Percentiles rank a stretch among this genome's conserved stretches.
Conservation (phyloP, 768 basidiomycete species). For the Rhizopogon sp. region DNA sequence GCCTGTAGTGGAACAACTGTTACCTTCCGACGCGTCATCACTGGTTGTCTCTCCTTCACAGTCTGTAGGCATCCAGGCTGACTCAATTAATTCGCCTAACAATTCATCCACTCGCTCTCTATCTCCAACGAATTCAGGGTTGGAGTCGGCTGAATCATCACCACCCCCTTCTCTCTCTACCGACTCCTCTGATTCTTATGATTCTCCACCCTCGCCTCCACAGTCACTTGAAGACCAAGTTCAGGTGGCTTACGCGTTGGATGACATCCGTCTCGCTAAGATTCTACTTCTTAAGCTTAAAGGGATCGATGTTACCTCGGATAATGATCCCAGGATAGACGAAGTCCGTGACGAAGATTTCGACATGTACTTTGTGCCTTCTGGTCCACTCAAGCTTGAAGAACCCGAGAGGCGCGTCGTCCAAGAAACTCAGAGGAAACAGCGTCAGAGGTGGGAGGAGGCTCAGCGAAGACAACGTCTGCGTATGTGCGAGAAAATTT, state of each 20-base stretch:
- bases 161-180: constrained; percentile 21
- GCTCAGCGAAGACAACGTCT: constrained; percentile 36
- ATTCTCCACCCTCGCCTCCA: constrained; percentile 38
- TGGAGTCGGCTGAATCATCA: constrained; percentile 6
- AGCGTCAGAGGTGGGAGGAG: constrained; percentile 28
- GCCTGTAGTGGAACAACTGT: background rate
- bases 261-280: constrained; percentile 64
- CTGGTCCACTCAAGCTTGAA: constrained; percentile 34
- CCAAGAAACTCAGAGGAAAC: constrained; percentile 29
- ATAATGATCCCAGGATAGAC: constrained; percentile 60
- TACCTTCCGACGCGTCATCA: background rate
- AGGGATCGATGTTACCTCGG: constrained; percentile 54
- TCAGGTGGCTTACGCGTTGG: constrained; percentile 61
- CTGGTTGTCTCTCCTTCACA: background rate
- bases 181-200: constrained; percentile 33
- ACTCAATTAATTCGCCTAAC: background rate
- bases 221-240: constrained; percentile 56
- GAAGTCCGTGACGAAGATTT: constrained; percentile 50
- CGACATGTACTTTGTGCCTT: constrained; percentile 32
- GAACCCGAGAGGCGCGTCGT: constrained; percentile 37
- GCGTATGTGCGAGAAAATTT: constrained; percentile 40
- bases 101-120: constrained; percentile 9
- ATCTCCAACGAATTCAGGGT: constrained; percentile 20
- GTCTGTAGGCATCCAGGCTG: background rate
- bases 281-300: constrained; percentile 55